Evolutionary conservation across 1,284 basidiomycete species (phyloP).

Genomic region (Tilletia indica): DNA sequence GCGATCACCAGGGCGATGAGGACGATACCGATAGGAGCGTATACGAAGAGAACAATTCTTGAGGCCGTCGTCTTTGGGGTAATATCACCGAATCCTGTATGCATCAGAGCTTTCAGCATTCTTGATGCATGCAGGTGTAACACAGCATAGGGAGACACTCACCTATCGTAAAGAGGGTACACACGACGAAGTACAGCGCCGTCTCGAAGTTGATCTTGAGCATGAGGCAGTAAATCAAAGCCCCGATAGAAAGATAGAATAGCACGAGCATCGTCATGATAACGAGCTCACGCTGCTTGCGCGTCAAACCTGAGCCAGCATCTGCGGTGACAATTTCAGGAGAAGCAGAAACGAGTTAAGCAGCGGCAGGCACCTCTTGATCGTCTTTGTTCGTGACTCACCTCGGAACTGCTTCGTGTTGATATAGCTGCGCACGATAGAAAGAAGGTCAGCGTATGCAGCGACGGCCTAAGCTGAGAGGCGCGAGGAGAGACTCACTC

Average conservation of each 20-base stretch:
- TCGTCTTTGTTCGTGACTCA: background rate
- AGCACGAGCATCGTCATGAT: conserved; percentile 52
- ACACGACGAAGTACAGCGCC: conserved; percentile 65
- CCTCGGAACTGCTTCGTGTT: conserved; percentile 66
- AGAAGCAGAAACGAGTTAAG: background rate
- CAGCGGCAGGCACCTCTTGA: background rate
- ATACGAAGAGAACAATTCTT: conserved; percentile 45
- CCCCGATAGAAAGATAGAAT: conserved; percentile 66
- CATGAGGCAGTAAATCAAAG: conserved; percentile 37
- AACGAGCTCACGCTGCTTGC: conserved; percentile 69
- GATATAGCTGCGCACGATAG: conserved; percentile 24
- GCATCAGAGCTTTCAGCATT: background rate
- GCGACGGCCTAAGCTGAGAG: no score
- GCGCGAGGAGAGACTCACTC: conserved; percentile 57
- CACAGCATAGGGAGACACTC: background rate
- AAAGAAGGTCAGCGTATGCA: background rate
- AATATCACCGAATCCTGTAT: conserved; percentile 70
- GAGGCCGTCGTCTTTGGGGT: conserved; percentile 64
- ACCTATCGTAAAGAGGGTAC: conserved; percentile 66
- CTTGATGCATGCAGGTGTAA: background rate
- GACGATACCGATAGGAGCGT: conserved; percentile 53
- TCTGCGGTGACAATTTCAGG: conserved; percentile 32
- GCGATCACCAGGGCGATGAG: conserved; percentile 65
- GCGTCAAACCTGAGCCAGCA: conserved; percentile 71
- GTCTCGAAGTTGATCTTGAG: conserved; percentile 58